phyloP scores from a whole-genome alignment of 2,329 filamentous ascomycete genomes.

The Chaetomium globosum region DNA sequence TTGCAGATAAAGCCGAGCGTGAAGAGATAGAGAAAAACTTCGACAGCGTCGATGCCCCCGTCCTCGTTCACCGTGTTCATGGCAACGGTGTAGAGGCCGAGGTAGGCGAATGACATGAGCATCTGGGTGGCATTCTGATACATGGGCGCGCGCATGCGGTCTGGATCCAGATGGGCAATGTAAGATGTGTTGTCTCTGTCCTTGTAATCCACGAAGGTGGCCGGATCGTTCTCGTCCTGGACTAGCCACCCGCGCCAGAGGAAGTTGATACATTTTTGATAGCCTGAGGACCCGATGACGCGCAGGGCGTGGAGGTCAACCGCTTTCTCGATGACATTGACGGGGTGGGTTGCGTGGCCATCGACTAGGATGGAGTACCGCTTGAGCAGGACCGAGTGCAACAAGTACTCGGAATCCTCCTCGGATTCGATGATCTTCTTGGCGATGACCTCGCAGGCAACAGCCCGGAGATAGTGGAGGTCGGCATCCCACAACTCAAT shows the following conservation, averaged over 20 bases:
- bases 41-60: conserved; percentile 81
- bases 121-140: conserved; percentile 94
- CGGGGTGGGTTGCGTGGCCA: conserved; percentile 69
- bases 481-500: conserved; percentile 91
- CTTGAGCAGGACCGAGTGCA: conserved; percentile 81
- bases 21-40: conserved; percentile 85
- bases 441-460: conserved; percentile 87
- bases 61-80: conserved; percentile 91
- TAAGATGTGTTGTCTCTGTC: conserved; percentile 78
- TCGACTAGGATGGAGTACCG: conserved; percentile 81
- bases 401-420: conserved; percentile 74
- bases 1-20: conserved; percentile 89
- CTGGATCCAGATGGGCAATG: conserved; percentile 83
- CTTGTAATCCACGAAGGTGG: conserved; percentile 86
- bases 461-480: conserved; percentile 75
- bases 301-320: conserved; percentile 88
- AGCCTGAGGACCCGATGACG: conserved; percentile 89
- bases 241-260: conserved; percentile 96
- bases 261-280: conserved; percentile 91
- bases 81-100: conserved; percentile 82
- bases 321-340: conserved; percentile 90
- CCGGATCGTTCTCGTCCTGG: conserved; percentile 90
- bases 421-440: conserved; percentile 86
- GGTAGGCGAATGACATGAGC: conserved; percentile 78
- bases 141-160: conserved; percentile 86